These are phyloP conservation scores for Arthrinium puccinioides DNA, from an alignment of 2,329 filamentous ascomycete species.

Conservation along the genomic window DNA sequence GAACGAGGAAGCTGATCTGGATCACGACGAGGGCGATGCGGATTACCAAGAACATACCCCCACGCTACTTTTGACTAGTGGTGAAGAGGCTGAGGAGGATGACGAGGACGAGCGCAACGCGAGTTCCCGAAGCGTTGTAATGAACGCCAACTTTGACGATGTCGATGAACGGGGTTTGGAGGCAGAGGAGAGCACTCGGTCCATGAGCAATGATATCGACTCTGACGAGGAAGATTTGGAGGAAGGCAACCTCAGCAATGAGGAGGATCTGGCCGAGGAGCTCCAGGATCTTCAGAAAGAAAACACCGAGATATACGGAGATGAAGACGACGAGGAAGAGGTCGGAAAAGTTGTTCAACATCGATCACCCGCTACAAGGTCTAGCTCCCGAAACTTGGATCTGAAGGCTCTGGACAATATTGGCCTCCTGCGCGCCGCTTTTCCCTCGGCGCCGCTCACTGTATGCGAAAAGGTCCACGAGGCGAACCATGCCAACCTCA, in stretches of 20 bases:
- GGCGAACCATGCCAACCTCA: constrained; percentile 25
- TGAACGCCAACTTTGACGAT: too few species aligned
- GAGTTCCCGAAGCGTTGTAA: too few species aligned
- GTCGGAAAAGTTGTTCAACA: not conserved
- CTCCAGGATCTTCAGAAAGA: constrained; percentile 35
- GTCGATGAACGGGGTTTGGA: constrained; percentile 1
- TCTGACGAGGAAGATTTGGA: constrained; percentile 2
- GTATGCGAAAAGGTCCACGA: constrained; percentile 28
- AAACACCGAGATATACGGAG: constrained; percentile 15
- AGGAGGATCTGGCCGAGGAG: constrained; percentile 29
- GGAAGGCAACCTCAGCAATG: not conserved
- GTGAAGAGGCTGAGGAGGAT: constrained; percentile 12
- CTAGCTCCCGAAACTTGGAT: constrained; percentile 1
- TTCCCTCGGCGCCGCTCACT: constrained; percentile 29
- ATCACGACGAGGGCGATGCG: constrained; percentile 17
- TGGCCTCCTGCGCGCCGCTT: constrained; percentile 32
- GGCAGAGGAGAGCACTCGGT: constrained; percentile 3
- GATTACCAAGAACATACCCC: constrained; percentile 17
- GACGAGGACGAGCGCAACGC: too few species aligned
- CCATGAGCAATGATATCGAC: not conserved
- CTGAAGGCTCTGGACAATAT: constrained; percentile 24
- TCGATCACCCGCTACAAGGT: not conserved
- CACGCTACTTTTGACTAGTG: constrained; percentile 25
- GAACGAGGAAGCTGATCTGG: constrained; percentile 19
- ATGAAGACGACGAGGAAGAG: not conserved